These are phyloP conservation scores for Globisporangium cylindrosporum DNA, from an alignment of 352 stramenopile genomes.

Conservation along the genomic window DNA sequence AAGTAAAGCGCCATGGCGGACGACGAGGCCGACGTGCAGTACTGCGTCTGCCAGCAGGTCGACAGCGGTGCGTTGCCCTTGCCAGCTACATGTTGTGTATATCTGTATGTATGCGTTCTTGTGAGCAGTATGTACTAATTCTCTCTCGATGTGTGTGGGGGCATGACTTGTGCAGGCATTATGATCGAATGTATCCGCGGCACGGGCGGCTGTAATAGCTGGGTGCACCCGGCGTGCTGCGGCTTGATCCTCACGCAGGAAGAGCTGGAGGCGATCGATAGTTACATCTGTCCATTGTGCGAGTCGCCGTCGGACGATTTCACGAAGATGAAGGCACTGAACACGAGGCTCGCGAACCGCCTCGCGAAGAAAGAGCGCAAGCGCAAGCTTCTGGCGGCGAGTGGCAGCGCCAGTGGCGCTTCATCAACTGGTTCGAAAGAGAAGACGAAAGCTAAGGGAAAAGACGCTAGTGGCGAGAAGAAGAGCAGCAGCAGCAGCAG, in stretches of 20 bases:
- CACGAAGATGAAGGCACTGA: conserved; percentile 54
- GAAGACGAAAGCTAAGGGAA: conserved; percentile 14
- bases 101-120: not conserved
- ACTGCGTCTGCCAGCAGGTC: conserved; percentile 84
- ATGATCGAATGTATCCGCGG: conserved; percentile 94
- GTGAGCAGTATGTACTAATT: conserved; percentile 1
- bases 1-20: conserved; percentile 30
- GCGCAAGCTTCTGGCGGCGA: conserved; percentile 24
- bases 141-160: not conserved
- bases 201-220: conserved; percentile 87
- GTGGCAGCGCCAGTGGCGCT: not conserved
- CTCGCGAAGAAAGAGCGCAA: conserved; percentile 47
- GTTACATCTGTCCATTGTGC: conserved; percentile 85
- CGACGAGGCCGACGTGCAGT: conserved; percentile 38
- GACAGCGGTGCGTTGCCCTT: conserved; percentile 54
- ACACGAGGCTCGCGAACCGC: conserved; percentile 74
- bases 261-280: conserved; percentile 81
- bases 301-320: conserved; percentile 72
- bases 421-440: not conserved
- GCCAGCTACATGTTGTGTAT: not conserved
- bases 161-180: conserved; percentile 49
- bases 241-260: conserved; percentile 82
- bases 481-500: conserved; percentile 12
- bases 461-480: conserved; percentile 13
- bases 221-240: conserved; percentile 88